phyloP scores from a whole-genome alignment of 106 monocot species.

The Hemerocallis citrina region DNA sequence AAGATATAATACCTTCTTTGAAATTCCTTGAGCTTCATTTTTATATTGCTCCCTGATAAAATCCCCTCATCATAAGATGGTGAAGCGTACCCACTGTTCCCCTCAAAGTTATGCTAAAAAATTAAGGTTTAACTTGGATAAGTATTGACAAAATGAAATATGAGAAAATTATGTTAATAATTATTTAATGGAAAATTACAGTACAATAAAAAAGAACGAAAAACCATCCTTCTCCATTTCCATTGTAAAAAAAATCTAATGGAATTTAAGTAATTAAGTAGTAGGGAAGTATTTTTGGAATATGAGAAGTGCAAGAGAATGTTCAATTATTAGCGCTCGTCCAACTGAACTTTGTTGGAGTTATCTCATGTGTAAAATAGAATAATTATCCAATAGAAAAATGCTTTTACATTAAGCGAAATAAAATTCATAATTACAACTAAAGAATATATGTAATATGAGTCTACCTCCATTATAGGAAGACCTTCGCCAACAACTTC shows the following conservation, averaged over 20 bases:
- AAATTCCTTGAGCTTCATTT: conserved; percentile 74
- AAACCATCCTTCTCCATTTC: not conserved
- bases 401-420: too few species aligned
- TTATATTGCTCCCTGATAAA: conserved; percentile 66
- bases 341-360: too few species aligned
- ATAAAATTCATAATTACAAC: too few species aligned
- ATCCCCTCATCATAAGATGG: conserved; percentile 59
- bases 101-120: conserved; percentile 45
- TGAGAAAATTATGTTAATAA: not conserved
- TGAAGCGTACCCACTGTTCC: conserved; percentile 45
- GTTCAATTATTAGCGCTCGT: too few species aligned
- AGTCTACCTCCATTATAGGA: too few species aligned
- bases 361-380: too few species aligned
- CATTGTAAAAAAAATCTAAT: not conserved
- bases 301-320: too few species aligned
- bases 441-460: too few species aligned
- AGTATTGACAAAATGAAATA: not conserved
- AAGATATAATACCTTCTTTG: conserved; percentile 32
- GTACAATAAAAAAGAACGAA: not conserved
- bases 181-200: not conserved
- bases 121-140: not conserved
- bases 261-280: not conserved
- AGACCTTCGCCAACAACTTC: too few species aligned
- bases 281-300: too few species aligned
- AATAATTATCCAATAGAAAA: too few species aligned